A percentile compares a stretch with the other conserved stretches of the same genome.
These are phyloP conservation scores for Alloteropsis semialata DNA, from an alignment of 176 grass and related monocot species.

Conservation along the genomic window DNA sequence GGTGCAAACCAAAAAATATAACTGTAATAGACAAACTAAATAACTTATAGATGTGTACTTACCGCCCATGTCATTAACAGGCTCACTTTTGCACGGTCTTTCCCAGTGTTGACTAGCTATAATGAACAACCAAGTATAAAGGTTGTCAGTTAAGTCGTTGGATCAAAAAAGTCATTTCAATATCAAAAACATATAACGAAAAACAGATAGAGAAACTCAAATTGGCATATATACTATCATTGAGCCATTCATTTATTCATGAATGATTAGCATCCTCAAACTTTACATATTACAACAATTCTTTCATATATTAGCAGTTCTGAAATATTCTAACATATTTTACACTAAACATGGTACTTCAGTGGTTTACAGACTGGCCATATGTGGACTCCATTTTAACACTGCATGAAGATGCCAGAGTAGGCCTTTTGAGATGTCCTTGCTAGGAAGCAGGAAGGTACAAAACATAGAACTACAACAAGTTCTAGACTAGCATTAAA, in stretches of 20 bases:
- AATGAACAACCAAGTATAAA: slow-evolving; percentile 23
- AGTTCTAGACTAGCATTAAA: slow-evolving; percentile 9
- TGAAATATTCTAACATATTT: background rate
- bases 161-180: slow-evolving; percentile 1
- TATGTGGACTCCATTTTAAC: slow-evolving; percentile 4
- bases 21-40: background rate
- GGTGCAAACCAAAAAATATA: background rate
- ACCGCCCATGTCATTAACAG: slow-evolving; percentile 98
- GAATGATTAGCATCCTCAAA: background rate
- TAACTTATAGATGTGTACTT: slow-evolving; percentile 34
- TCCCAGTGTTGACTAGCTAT: slow-evolving; percentile 96
- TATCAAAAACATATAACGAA: background rate
- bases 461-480: background rate
- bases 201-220: slow-evolving; percentile 15
- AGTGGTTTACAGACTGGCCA: background rate
- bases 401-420: background rate
- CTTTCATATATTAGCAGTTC: background rate
- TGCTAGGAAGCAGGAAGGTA: slow-evolving; percentile 4
- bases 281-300: background rate
- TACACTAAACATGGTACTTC: background rate
- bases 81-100: slow-evolving; percentile 97
- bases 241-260: slow-evolving; percentile 12
- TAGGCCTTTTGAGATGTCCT: background rate
- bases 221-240: background rate
- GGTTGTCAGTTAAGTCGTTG: background rate